Evolutionary conservation across 2,329 filamentous ascomycete species (phyloP).

Genomic region (Pyricularia sp.): DNA sequence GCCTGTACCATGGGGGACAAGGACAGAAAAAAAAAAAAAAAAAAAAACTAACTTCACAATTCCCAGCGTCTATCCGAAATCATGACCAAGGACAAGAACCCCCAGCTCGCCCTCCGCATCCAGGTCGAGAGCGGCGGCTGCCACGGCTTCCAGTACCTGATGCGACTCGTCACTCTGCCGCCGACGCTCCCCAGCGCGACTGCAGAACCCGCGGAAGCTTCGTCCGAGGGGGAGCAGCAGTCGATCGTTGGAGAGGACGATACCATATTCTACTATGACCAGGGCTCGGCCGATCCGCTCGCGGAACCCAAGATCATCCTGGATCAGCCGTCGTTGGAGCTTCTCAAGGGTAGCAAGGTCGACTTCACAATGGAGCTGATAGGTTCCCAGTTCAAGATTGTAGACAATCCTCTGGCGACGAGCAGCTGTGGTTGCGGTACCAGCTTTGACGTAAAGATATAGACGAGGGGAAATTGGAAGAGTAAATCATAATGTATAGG

Average conservation of each 20-base stretch:
- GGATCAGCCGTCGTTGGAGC: conserved; percentile 73
- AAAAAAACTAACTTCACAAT: conserved; percentile 4
- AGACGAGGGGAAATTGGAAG: conserved; percentile 7
- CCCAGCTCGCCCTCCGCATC: conserved; percentile 75
- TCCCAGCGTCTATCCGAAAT: conserved; percentile 60
- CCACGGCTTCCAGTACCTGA: conserved; percentile 95
- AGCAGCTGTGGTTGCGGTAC: conserved; percentile 96
- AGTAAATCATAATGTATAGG: neutral
- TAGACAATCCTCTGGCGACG: conserved; percentile 80
- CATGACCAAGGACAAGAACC: conserved; percentile 58
- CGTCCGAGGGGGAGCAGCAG: conserved; percentile 9
- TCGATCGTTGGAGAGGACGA: conserved; percentile 55
- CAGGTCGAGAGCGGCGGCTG: conserved; percentile 89
- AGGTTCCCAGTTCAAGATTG: conserved; percentile 79
- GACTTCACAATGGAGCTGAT: conserved; percentile 96
- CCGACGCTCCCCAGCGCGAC: conserved; percentile 12
- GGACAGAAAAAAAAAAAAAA: neutral
- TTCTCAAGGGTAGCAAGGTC: conserved; percentile 86
- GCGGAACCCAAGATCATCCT: conserved; percentile 66
- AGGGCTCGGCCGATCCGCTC: conserved; percentile 31
- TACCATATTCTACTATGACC: conserved; percentile 65
- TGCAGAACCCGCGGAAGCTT: conserved; percentile 4
- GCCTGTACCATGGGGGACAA: no score
- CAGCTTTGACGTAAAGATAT: conserved; percentile 84
- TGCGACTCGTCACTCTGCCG: conserved; percentile 63